phyloP scores from a whole-genome alignment of 2,329 filamentous ascomycete genomes.

The Mollisia scopiformis region DNA sequence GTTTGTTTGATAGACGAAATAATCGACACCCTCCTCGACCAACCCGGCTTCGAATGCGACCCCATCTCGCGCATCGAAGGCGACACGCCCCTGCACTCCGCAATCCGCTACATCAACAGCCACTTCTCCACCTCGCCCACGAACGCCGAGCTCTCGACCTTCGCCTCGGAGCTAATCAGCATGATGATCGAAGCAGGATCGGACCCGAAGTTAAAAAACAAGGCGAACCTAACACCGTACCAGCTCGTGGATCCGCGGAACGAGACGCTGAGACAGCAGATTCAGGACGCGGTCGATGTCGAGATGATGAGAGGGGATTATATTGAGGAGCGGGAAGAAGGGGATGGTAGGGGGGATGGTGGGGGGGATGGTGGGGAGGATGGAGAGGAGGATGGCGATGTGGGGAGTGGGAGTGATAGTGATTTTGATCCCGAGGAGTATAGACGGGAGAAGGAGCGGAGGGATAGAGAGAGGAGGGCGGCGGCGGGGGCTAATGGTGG shows the following conservation, averaged over 20 bases:
- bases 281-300: conserved; percentile 73
- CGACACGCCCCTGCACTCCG: conserved; percentile 81
- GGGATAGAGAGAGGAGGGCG: conserved; percentile 44
- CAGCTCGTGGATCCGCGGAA: conserved; percentile 78
- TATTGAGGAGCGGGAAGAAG: conserved; percentile 26
- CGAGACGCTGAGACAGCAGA: conserved; percentile 58
- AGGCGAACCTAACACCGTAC: conserved; percentile 70
- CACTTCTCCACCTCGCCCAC: not conserved
- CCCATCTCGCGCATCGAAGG: conserved; percentile 70
- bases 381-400: conserved; percentile 57
- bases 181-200: conserved; percentile 84
- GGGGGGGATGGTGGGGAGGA: conserved; percentile 39
- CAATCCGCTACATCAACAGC: conserved; percentile 75
- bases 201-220: conserved; percentile 67
- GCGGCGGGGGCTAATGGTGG: conserved; percentile 37
- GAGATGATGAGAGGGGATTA: conserved; percentile 57
- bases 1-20: conserved; percentile 64
- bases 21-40: conserved; percentile 81
- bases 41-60: conserved; percentile 85
- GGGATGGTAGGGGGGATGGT: conserved; percentile 39
- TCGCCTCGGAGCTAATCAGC: conserved; percentile 68
- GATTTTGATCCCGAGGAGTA: conserved; percentile 56
- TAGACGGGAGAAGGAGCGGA: conserved; percentile 59
- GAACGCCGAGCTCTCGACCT: conserved; percentile 55
- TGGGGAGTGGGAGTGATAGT: conserved; percentile 65